These are phyloP conservation scores for Papilionanthe hybrid DNA, from an alignment of 116 monocot species.

Conservation along the genomic window DNA sequence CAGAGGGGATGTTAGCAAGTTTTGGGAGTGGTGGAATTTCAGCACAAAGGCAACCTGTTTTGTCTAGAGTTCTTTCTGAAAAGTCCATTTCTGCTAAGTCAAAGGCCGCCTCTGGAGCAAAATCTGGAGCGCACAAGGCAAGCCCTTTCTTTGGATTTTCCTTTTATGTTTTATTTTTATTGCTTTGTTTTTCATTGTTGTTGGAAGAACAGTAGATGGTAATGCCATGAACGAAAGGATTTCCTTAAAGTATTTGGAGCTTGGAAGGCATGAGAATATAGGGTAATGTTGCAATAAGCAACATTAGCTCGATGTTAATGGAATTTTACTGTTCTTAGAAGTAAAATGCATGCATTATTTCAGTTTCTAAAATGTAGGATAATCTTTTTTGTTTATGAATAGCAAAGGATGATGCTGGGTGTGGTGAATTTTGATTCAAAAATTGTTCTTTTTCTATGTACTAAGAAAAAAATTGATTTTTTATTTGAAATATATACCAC, in stretches of 20 bases:
- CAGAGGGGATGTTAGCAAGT: conserved; percentile 6
- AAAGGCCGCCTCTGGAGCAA: conserved; percentile 14
- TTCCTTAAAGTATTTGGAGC: background rate
- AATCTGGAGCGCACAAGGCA: conserved; percentile 9
- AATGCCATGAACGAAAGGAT: background rate
- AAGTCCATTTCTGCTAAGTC: conserved; percentile 6
- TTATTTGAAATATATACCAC: background rate
- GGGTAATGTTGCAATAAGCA: background rate
- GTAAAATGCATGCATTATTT: background rate
- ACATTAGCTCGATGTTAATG: background rate
- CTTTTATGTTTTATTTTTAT: background rate
- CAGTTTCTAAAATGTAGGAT: background rate
- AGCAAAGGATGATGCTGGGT: background rate
- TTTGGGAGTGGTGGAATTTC: background rate
- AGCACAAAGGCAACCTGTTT: conserved; percentile 4
- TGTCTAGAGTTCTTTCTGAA: conserved; percentile 7
- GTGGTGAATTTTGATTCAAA: background rate
- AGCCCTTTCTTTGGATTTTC: background rate
- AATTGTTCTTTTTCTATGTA: background rate
- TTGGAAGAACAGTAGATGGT: background rate
- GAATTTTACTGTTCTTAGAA: background rate
- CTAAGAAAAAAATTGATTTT: background rate
- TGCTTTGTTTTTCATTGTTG: background rate
- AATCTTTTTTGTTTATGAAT: background rate
- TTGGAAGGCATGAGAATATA: background rate